phyloP scores from a whole-genome alignment of 108 stramenopile species.

The Nitzschia palea region DNA sequence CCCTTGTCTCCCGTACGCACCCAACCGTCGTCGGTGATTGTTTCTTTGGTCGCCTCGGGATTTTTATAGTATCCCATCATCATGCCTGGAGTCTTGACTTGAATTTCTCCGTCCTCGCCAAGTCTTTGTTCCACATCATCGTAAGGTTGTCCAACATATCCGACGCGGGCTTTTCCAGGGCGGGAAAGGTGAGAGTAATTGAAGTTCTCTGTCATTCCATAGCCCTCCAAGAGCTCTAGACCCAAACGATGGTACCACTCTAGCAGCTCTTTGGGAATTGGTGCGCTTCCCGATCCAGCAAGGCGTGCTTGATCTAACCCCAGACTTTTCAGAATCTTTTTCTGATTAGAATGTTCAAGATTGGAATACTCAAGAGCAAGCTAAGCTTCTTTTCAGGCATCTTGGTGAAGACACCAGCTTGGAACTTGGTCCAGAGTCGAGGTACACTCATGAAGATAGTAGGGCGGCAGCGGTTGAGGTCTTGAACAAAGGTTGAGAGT shows the following conservation, averaged over 20 bases:
- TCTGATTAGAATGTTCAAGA: conserved; percentile 60
- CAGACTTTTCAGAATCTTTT: conserved; percentile 72
- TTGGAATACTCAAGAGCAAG: conserved; percentile 58
- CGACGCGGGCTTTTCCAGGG: conserved; percentile 50
- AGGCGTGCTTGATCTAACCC: conserved; percentile 63
- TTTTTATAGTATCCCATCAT: conserved; percentile 89
- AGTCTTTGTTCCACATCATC: conserved; percentile 68
- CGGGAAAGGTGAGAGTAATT: conserved; percentile 67
- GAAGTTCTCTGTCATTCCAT: conserved; percentile 88
- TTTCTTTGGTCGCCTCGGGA: conserved; percentile 77
- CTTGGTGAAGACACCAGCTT: conserved; percentile 71
- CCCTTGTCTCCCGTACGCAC: conserved; percentile 90
- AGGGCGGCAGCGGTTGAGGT: conserved; percentile 67
- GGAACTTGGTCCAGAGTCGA: conserved; percentile 84
- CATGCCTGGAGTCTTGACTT: conserved; percentile 68
- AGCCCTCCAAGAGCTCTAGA: conserved; percentile 73
- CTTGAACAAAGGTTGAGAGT: conserved; percentile 65
- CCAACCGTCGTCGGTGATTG: conserved; percentile 83
- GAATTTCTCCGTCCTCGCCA: conserved; percentile 76
- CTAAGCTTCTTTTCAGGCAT: conserved; percentile 63
- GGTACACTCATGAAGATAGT: conserved; percentile 78
- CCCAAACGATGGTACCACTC: conserved; percentile 70
- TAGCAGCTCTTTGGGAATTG: conserved; percentile 59
- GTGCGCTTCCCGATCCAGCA: conserved; percentile 76
- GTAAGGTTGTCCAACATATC: conserved; percentile 73